Base-by-base conservation (phyloP, 495 filamentous ascomycete genomes). In the Talaromyces wortmannii region DNA sequence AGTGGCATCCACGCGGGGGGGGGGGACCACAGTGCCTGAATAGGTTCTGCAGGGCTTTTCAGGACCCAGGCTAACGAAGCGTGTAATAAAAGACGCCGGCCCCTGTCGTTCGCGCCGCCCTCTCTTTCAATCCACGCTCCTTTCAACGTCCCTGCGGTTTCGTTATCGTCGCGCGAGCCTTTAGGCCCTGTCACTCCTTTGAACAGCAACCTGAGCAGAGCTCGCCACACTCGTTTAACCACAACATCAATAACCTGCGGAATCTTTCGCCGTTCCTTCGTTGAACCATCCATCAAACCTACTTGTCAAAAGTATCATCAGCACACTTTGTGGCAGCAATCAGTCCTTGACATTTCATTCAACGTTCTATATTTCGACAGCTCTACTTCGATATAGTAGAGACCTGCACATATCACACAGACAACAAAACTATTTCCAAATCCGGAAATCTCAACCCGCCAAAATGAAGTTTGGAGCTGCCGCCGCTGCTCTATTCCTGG, bases 141-240 rank as follows among this genome's bases (percentile, higher is more conserved):
- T 51, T 52, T 31, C 49, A 31, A 29, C 50, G 15, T 52, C 32
- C 50, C 36, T 42, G 42, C 18, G 42, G 50, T 33, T 4, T 52
- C 50, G 15, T 16, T 15, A 32, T 23, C 33, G 18, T 43, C 50
- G 33, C 50, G 33, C 23, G 23, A 23, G 23, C 43, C 36, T 7
- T 53, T 17, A 7, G 42, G 52, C 52, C n/a, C 52, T 43, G 52
- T 53, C 52, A 53, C 17, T 53, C 52, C 40, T 53, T 53, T 46
- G n/a, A 53, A 17, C 52, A 42, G 42, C 11, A 36, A 45, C 16
- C 23, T 18, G 52, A 53, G 52, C 52, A 15, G 52, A 53, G 52
- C 52, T 53, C 52, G 44, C 33, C 23, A 32, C 52, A 53, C 52
- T 31, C 40, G 17, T 46, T 46, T 40, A 8, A 40, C 36, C 36